A percentile compares a stretch with the other conserved stretches of the same genome.
Evolutionary conservation across 1,284 basidiomycete species (phyloP).

Genomic region (Mrakiaceae sp.): DNA sequence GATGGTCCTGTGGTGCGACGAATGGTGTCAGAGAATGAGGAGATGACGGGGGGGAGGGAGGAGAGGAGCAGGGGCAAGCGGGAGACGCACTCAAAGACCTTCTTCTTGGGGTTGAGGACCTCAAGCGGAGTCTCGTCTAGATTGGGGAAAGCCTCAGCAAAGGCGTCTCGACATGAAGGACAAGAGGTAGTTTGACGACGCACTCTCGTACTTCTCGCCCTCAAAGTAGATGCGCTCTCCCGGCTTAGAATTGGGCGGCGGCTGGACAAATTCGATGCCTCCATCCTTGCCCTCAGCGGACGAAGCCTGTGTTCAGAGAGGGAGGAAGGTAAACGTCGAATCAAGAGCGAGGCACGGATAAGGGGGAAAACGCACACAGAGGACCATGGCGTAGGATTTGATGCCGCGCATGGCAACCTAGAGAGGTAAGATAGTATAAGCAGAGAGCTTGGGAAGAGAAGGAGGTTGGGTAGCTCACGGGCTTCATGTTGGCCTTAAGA

Average conservation of each 20-base stretch:
- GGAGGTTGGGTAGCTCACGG: constrained; percentile 42
- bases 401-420: constrained; percentile 68
- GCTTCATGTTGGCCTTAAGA: constrained; percentile 78
- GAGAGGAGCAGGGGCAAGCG: constrained; percentile 37
- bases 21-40: neutral
- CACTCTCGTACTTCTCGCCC: constrained; percentile 67
- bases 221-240: constrained; percentile 92
- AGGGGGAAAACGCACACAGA: constrained; percentile 50
- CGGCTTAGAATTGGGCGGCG: constrained; percentile 71
- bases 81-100: constrained; percentile 72
- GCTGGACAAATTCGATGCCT: constrained; percentile 82
- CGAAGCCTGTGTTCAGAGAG: constrained; percentile 49
- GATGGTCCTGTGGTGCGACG: neutral
- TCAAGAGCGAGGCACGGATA: neutral
- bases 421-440: neutral
- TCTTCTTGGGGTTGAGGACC: constrained; percentile 92
- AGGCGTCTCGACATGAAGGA: neutral
- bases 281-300: constrained; percentile 81
- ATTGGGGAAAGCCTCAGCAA: neutral
- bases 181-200: constrained; percentile 23
- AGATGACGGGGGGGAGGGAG: too few species aligned
- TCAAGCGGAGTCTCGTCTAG: constrained; percentile 57
- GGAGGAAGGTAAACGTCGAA: neutral
- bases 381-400: constrained; percentile 93
- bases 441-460: neutral